Conservation (phyloP, 805 yeast species). For the Metschnikowia cubensis region DNA sequence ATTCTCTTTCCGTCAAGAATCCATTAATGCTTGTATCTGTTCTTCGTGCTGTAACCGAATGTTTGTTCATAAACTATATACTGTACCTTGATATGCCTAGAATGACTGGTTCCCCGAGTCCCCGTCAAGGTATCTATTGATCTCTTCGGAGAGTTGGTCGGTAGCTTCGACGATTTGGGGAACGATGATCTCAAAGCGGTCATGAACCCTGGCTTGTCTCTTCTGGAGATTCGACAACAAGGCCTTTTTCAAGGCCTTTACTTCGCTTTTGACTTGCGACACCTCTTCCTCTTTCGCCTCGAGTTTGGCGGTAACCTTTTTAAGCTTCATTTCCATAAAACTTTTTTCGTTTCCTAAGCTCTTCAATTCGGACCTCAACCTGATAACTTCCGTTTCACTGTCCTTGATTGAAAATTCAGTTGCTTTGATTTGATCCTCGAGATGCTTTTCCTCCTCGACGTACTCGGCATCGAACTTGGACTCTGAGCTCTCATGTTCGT, state of each 20-base stretch:
- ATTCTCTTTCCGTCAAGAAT: no score
- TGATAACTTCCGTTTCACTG: slow-evolving; percentile 24
- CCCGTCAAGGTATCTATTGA: neutral
- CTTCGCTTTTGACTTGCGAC: slow-evolving; percentile 20
- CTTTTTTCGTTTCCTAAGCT: slow-evolving; percentile 21
- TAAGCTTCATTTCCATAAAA: slow-evolving; percentile 20
- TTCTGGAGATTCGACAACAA: slow-evolving; percentile 24
- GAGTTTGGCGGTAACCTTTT: slow-evolving; percentile 25
- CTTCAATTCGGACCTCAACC: slow-evolving; percentile 21
- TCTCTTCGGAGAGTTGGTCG: slow-evolving; percentile 15
- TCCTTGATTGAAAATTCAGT: slow-evolving; percentile 21
- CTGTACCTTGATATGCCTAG: neutral
- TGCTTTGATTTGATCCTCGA: slow-evolving; percentile 20
- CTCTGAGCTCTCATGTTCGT: slow-evolving; percentile 14
- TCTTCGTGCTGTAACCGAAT: no score
- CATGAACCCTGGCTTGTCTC: slow-evolving; percentile 26
- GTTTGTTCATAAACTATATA: neutral
- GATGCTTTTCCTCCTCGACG: slow-evolving; percentile 20
- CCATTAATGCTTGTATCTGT: no score
- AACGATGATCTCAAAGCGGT: slow-evolving; percentile 33
- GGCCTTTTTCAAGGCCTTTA: slow-evolving; percentile 26
- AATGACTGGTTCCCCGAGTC: neutral
- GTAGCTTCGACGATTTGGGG: slow-evolving; percentile 28
- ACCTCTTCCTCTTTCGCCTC: slow-evolving; percentile 25
- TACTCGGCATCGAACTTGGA: slow-evolving; percentile 12